Evolutionary conservation across 805 yeast species (phyloP), one percentile per base, ranked within the genome.

Genomic region (Wickerhamiella australiensis): DNA sequence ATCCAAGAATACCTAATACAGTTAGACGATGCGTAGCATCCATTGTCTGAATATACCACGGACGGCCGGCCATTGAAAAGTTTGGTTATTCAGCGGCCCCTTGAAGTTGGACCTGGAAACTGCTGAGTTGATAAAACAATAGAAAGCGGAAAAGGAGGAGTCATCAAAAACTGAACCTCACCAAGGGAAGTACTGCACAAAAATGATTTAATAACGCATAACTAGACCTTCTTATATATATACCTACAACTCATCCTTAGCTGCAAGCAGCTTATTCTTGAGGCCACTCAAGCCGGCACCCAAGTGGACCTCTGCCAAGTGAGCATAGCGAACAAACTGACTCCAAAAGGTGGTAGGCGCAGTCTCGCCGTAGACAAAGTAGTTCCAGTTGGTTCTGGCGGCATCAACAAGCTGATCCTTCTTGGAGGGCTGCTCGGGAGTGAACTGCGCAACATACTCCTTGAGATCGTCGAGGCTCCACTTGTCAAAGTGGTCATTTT

Each of bases 21-120:
- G 85, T 79, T 52, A 81, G 63, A 67, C 90, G 80, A 65, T 82
- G 90, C 23, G 73, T 74, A 38, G 82, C 74, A 63, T 82, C 90
- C 2, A 85, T 76, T 2, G 75, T 78, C 63, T 77, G 79, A 1
- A 82, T 78, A 63, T 82, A 82, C 90, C 90, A 82, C 43, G 88
- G 84, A 61, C 70, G 58, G 29, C 47, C 47, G 18, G 47, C 47
- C 47, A 45, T 45, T 45, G 27, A 21, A 31, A 29, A 31, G 42
- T n/a, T n/a, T 36, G 23, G 22, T 36, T 9, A 18, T 15, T 33
- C 37, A 33, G 37, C 17, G 17, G 17, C n/a, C n/a, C n/a, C n/a
- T n/a, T n/a, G n/a, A n/a, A n/a, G n/a, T n/a, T n/a, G n/a, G n/a
- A n/a, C n/a, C n/a, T n/a, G n/a, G n/a, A n/a, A n/a, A n/a, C n/a